Base-by-base conservation (phyloP, 148 eudicot species). In the Vaccinium darrowii region DNA sequence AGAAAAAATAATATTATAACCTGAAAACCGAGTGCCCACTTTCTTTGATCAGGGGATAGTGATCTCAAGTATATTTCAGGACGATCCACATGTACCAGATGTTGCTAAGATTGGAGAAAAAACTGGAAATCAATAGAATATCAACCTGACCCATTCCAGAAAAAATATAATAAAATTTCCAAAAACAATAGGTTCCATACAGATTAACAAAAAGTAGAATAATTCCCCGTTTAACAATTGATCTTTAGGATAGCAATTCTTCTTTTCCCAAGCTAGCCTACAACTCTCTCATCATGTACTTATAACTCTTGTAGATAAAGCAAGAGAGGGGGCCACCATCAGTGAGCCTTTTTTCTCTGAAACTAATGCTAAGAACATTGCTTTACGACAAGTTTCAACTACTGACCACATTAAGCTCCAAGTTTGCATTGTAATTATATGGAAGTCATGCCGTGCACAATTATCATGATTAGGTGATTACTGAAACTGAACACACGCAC, bases 21-120 rank as follows among this genome's bases (percentile, higher is more conserved):
- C 89, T 85, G 82, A 56, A 87, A 87, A 10, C 89, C 89, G 50
- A 87, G 82, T 25, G 84, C 81, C 89, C 89, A 87, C 67, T 84
- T 82, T 77, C 36, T 62, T 76, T 87, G 72, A 43, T 58, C 77
- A 39, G 81, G 79, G 81, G 82, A 21, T 33, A 36, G 23, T 53
- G 87, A 58, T 78, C 86, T 85, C 54, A 63, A 43, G 58, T 83
- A 83, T 23, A 57, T 36, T 77, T 86, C 84, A 8, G 33, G 76
- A 51, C 53, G 69, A 73, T 73, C 86, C 23, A 5, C 51, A 39
- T 73, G 19, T 50, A 73, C 84, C 39, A 58, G 76, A 83, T 63
- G 27, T 81, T 69, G 71, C 52, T 25, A 49, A 25, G 47, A 14
- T 30, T 21, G 21, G 25, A 47, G 53, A 75, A 47, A 16, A 39